Evolutionary conservation across 257 asterid species (phyloP).

Genomic region (Avicennia marina): DNA sequence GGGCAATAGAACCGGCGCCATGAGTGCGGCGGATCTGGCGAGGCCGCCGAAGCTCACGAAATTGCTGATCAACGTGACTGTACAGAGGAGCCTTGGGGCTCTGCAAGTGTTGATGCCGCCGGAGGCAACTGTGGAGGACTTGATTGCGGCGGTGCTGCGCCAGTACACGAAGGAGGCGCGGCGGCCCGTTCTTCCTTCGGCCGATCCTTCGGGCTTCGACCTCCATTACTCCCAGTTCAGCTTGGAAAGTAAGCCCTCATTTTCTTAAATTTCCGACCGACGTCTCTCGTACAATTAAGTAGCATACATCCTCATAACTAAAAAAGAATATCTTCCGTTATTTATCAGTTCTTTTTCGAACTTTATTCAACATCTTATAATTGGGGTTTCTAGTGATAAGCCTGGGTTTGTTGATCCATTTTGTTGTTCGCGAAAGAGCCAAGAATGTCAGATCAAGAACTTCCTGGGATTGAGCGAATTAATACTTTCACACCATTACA

Average conservation of each 20-base stretch:
- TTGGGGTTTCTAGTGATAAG: too few species aligned
- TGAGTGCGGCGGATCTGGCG: too few species aligned
- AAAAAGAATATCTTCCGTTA: neutral
- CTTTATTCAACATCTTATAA: too few species aligned
- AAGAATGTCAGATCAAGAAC: too few species aligned
- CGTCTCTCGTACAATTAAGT: too few species aligned
- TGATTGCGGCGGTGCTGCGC: slow-evolving; percentile 41
- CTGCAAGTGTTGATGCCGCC: slow-evolving; percentile 45
- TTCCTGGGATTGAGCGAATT: too few species aligned
- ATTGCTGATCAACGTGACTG: slow-evolving; percentile 46
- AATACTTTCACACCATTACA: too few species aligned
- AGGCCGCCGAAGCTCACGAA: slow-evolving; percentile 35
- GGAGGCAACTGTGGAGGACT: slow-evolving; percentile 50
- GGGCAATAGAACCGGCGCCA: too few species aligned
- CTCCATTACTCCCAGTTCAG: slow-evolving; percentile 71
- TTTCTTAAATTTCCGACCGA: too few species aligned
- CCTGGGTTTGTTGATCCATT: too few species aligned
- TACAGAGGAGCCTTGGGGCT: slow-evolving; percentile 55
- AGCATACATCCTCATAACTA: too few species aligned
- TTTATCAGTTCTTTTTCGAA: neutral
- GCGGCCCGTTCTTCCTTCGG: slow-evolving; percentile 28
- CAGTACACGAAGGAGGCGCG: slow-evolving; percentile 50
- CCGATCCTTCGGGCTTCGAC: slow-evolving; percentile 28
- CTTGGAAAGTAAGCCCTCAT: slow-evolving; percentile 39
- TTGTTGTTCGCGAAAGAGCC: too few species aligned